Base-by-base conservation (phyloP, 2,329 filamentous ascomycete genomes). In the Epichloe sp. region DNA sequence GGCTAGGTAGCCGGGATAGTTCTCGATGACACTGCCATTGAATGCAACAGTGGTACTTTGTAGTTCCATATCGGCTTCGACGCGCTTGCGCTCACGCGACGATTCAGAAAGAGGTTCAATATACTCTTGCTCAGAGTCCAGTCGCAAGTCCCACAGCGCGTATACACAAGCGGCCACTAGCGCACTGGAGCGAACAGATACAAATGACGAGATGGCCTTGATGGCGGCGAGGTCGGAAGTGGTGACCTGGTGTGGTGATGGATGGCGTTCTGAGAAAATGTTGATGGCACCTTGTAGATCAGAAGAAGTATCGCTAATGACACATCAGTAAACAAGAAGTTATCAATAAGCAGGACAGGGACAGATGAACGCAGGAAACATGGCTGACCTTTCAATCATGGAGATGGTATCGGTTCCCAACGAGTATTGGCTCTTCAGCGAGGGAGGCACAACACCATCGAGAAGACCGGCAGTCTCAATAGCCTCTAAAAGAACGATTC, bases 11-110 rank as follows among this genome's bases (percentile, higher is more conserved):
- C 72, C 70, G 0, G 86, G 85, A 61, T 90, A 91, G 58, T 83
- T 82, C 66, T 90, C 85, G 48, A 90, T 82, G 47, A 91, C 85
- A 31, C 82, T 85, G 44, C 86, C 86, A 61, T 88, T 89, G 66
- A 84, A 90, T 3, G 84, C 84, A n/a, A 91, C 79, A 2, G 78
- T 74, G 3, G 78, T 81, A 51, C 69, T 67, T 36, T 63, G 61
- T 7, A 75, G 62, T 43, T 69, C 64, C 2, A 68, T 69, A 55
- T 80, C 79, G 15, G 68, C 67, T 57, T 81, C 78, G 0, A 77
- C 69, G 37, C 75, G 73, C 10, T 62, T 55, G 48, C 72, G 70
- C 36, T 64, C 55, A 4, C 62, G 51, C 12, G 69, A 68, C 17
- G 57, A 60, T 10, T 62, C 51, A 12, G 63, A 54, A 4, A 68